phyloP scores from a whole-genome alignment of 371 early-diverging fungal genomes.

The Parasitella parasitica region DNA sequence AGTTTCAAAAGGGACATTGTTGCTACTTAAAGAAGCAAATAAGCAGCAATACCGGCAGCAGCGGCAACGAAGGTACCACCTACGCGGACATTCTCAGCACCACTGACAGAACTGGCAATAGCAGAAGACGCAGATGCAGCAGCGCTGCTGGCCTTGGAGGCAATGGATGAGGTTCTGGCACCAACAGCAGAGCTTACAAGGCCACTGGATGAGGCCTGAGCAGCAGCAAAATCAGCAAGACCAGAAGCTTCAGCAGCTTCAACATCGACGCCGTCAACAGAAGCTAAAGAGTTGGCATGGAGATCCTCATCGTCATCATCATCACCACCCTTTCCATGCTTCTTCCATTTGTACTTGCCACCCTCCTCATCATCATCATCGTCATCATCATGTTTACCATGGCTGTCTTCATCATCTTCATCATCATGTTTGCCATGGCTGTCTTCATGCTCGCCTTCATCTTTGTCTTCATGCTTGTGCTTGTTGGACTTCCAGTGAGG shows the following conservation, averaged over 20 bases:
- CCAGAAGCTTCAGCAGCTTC: not conserved
- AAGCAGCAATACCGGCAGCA: constrained; percentile 27
- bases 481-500: not conserved
- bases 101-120: constrained; percentile 4
- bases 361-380: not conserved
- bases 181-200: constrained; percentile 6
- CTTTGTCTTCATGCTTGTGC: not conserved
- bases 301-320: constrained; percentile 2
- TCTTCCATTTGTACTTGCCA: not conserved
- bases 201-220: constrained; percentile 6
- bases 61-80: constrained; percentile 17
- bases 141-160: not conserved
- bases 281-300: not conserved
- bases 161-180: not conserved
- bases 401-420: not conserved
- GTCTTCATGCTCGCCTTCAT: not conserved
- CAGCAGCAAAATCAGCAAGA: constrained; percentile 10
- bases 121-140: constrained; percentile 6
- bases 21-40: constrained; percentile 23
- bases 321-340: not conserved
- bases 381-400: not conserved
- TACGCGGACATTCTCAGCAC: constrained; percentile 7
- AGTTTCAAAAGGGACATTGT: no score
- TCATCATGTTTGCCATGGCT: not conserved
- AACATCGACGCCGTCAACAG: not conserved